These are phyloP conservation scores for Artomyces pyxidatus DNA, from an alignment of 768 basidiomycete genomes.

Conservation along the genomic window DNA sequence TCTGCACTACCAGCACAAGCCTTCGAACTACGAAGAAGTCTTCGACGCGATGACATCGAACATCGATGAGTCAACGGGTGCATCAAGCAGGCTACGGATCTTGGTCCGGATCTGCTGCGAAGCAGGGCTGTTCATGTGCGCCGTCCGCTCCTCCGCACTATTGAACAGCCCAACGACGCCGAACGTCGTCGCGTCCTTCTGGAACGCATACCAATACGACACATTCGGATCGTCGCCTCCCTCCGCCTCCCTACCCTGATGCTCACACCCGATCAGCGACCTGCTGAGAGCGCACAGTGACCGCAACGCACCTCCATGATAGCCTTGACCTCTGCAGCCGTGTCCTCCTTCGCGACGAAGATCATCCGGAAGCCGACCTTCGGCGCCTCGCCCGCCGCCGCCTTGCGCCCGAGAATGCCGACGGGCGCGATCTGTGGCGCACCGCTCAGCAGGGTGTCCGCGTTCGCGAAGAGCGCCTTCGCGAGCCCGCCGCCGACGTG, in stretches of 20 bases:
- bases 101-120: background rate
- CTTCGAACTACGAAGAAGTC: too few species aligned
- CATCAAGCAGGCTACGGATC: background rate
- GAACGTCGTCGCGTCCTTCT: background rate
- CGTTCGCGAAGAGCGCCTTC: background rate
- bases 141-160: background rate
- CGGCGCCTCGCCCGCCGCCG: background rate
- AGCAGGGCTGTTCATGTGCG: background rate
- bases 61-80: background rate
- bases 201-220: background rate
- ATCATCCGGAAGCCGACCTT: background rate
- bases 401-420: background rate
- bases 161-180: background rate
- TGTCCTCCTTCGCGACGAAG: background rate
- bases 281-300: too few species aligned
- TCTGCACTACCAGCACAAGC: too few species aligned
- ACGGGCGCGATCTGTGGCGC: background rate
- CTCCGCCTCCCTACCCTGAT: background rate
- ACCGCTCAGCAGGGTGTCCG: background rate
- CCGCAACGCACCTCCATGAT: background rate
- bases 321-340: background rate
- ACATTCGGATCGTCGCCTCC: background rate
- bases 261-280: background rate
- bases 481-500: constrained; percentile 3
- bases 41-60: background rate